Base-by-base conservation (phyloP, 768 basidiomycete species). In the Collybia sordida region DNA sequence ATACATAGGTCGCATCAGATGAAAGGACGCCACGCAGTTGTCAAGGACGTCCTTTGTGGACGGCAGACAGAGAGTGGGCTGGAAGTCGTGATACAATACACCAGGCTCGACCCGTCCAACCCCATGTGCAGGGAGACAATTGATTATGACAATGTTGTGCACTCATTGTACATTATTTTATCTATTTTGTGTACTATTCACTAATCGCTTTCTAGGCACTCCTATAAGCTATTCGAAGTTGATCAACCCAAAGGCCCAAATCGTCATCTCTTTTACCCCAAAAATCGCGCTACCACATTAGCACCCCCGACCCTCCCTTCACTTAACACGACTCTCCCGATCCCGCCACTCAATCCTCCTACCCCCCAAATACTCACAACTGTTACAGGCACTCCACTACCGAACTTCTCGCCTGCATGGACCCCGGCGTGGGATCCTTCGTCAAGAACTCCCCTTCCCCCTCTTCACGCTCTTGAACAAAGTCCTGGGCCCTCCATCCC, bases 341-440 rank as follows among this genome's bases (percentile, higher is more conserved):
- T n/a, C n/a, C n/a, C n/a, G n/a, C n/a, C n/a, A n/a, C n/a, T n/a
- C n/a, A n/a, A n/a, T n/a, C n/a, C n/a, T n/a, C n/a, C n/a, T n/a
- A 24, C 12, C 14, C 22, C 41, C 17, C 42, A n/a, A 42, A 42
- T 27, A 23, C 24, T 18, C 17, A 6, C 42, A 25, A 18, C 6
- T 42, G 42, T 15, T 25, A 42, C 15, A 25, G 31, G 42, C 42
- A 42, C 42, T 27, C 42, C 42, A 23, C 24, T 42, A 27, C 42
- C 42, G 19, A 27, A 42, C 31, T 42, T n/a, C 9, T 3, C 31
- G 24, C 23, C 31, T 18, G 24, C 23, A 25, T 42, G 7, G 23
- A 23, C 42, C n/a, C 42, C 42, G 17, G 42, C 42, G 9, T 43
- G 42, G 42, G n/a, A 43, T 18, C 42, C 42, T 27, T 42, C 24